Evolutionary conservation across 2,329 filamentous ascomycete species (phyloP), one percentile per base, ranked within the genome.

Genomic region (Achaetomium macrosporum): DNA sequence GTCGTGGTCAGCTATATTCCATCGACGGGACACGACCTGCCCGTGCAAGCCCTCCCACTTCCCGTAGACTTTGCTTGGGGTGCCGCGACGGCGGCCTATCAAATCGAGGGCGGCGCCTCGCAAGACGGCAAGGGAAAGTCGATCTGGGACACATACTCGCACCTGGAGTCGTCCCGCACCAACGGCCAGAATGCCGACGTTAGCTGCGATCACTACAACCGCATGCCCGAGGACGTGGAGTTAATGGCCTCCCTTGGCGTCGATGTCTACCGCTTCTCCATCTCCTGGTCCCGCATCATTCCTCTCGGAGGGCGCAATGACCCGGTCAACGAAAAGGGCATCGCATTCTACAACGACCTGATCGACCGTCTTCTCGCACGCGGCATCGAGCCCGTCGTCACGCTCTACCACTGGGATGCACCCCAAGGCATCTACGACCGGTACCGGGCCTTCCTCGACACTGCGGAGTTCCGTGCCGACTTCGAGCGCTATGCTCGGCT

Each of bases 351-450:
- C 69, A 76, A 83, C 65, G 83, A 84, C 63, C 85, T 95, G 57
- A 83, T 90, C 42, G 86, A 93, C 66, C 86, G 88, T 64, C 77
- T 95, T 46, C 76, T 87, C 42, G 87, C 77, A 4, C 87, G 84
- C 6, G 87, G 84, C 54, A 93, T 95, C 63, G 81, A 76, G 19
- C 90, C 90, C 1, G 83, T 93, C 68, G 81, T 95, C 64, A 95
- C 90, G 3, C 76, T 95, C 15, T 88, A 86, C 69, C 90, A 95
- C 71, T 95, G 90, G 89, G 90, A 95, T 71, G 76, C 93, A 9
- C 90, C 90, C 3, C 83, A 90, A 61, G 84, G 74, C 55, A 76
- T 95, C 17, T 81, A 95, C 64, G 82, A 86, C 73, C 83, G 88
- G 55, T 95, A 95, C 68, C 86, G 87, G 20, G 90, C 90, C 17